Base-by-base conservation (phyloP, 2,329 filamentous ascomycete species). In the Orbilia oligospora region DNA sequence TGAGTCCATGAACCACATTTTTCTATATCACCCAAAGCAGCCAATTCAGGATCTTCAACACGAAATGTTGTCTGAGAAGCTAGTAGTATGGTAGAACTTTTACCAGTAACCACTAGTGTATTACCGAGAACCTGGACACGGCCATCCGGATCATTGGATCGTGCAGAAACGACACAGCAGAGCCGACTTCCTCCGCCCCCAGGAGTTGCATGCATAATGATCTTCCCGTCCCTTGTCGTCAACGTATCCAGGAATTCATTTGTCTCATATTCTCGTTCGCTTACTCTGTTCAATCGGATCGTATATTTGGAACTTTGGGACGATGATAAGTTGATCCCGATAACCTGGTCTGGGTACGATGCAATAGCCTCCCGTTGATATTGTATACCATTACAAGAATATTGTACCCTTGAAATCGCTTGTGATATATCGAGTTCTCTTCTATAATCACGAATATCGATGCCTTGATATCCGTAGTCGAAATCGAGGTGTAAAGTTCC, bases 211-310 rank as follows among this genome's bases (percentile, higher is more conserved):
- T 83, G 83, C 83, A 86, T 83, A 5, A 82, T 81, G 33, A 86
- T 84, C 10, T 81, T 83, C 53, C 82, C 81, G 30, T 83, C 80
- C 0, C 61, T 76, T 12, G 82, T 82, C 48, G 36, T 65, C 33
- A 86, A 71, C 16, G 84, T 84, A 76, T 86, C 85, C 20, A 86
- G 81, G 71, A 85, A 86, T 75, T 86, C 85, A 76, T 86, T 85
- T 1, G 84, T 85, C 79, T 86, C 86, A 80, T 83, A 85, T 63
- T 86, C 85, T 12, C 84, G 79, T 69, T 86, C 85, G 64, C 85
- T 85, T 70, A 85, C 82, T 3, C 85, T 84, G 49, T 85, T 82
- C 9, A 84, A 80, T 71, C 84, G 83, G 3, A 84, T 80, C 1
- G 80, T 68, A 44, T 68, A 78, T 72, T 5, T 77, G 69, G 12